Percentiles rank a stretch among this genome's conserved stretches.
Conservation (phyloP, 306 rosid genomes). For the Malus sieversii region DNA sequence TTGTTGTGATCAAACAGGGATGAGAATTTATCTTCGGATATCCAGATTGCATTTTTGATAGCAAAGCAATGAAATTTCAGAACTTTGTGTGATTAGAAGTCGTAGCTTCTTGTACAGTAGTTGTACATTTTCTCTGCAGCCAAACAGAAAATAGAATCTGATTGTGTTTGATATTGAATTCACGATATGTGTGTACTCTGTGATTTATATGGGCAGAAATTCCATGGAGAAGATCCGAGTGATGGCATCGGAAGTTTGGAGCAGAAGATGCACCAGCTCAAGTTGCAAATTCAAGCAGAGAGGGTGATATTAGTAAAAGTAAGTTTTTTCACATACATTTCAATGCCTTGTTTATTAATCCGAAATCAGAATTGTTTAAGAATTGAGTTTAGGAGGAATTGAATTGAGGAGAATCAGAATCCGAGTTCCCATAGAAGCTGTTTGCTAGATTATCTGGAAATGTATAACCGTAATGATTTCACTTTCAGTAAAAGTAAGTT, state of each 20-base stretch:
- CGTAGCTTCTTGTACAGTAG: background rate
- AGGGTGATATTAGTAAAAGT: conserved; percentile 51
- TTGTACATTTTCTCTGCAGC: background rate
- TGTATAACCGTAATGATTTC: background rate
- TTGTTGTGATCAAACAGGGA: background rate
- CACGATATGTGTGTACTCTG: background rate
- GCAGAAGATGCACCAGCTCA: conserved; percentile 59
- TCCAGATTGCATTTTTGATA: background rate
- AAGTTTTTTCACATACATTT: conserved; percentile 8
- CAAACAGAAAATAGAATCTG: background rate
- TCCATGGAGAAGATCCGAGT: conserved; percentile 32
- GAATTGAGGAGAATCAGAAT: background rate
- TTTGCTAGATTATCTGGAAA: background rate
- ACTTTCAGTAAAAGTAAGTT: conserved; percentile 41
- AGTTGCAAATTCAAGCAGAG: conserved; percentile 70
- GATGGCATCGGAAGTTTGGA: conserved; percentile 41
- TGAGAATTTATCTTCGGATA: no score
- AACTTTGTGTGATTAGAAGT: background rate
- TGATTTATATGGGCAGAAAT: conserved; percentile 26
- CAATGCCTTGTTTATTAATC: no score
- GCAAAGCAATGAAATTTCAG: background rate
- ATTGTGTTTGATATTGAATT: background rate
- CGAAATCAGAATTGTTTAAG: background rate
- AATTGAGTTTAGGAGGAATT: background rate
- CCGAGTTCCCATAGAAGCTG: background rate